Conservation (phyloP, 495 filamentous ascomycete species). For the Tricharina praecox region DNA sequence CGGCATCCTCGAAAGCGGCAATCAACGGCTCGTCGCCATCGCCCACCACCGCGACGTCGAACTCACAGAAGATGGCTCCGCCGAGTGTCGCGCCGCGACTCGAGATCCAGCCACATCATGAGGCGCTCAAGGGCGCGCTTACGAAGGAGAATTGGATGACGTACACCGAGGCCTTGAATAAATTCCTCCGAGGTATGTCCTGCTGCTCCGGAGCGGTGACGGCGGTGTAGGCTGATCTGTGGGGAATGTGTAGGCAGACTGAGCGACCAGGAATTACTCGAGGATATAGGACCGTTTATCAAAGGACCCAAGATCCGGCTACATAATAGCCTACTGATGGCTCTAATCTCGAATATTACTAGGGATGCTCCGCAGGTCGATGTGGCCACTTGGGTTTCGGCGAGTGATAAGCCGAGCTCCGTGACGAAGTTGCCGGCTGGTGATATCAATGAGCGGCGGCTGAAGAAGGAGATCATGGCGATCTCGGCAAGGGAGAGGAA, state of each 20-base stretch:
- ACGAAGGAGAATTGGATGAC: constrained; percentile 64
- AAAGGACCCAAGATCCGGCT: constrained; percentile 58
- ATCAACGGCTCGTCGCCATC: background rate
- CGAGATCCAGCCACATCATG: constrained; percentile 79
- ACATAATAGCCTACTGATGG: constrained; percentile 78
- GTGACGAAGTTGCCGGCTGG: constrained; percentile 60
- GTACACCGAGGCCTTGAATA: constrained; percentile 69
- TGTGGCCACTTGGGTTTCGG: constrained; percentile 86
- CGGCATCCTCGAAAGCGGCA: background rate
- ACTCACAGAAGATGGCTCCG: constrained; percentile 11
- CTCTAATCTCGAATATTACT: constrained; percentile 69
- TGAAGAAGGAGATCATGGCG: constrained; percentile 92
- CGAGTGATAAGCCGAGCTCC: constrained; percentile 81
- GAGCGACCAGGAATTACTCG: constrained; percentile 68
- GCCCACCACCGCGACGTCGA: background rate
- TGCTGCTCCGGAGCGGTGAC: too few species aligned
- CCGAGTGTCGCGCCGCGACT: constrained; percentile 47
- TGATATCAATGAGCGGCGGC: constrained; percentile 73
- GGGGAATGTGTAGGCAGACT: constrained; percentile 54
- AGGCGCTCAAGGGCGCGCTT: constrained; percentile 63
- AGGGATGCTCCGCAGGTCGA: constrained; percentile 82
- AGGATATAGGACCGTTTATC: constrained; percentile 54
- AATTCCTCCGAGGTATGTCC: constrained; percentile 61
- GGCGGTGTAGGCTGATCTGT: too few species aligned
- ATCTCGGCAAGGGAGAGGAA: constrained; percentile 69